Base-by-base conservation (phyloP, 1,139 yeast species). In the Kurtzmaniella natalensis region DNA sequence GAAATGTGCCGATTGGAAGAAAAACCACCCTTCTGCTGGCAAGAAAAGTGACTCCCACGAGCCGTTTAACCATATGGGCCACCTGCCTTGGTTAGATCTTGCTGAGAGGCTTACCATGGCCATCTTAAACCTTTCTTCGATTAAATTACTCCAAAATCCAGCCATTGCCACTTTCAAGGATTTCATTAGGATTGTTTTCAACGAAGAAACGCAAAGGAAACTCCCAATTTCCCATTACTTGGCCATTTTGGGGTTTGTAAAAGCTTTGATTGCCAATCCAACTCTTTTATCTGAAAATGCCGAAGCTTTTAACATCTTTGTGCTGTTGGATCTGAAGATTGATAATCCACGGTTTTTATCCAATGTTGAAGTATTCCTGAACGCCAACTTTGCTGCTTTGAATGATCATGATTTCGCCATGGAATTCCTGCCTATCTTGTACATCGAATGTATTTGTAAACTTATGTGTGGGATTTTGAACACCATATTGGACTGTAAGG, bases 191-290 rank as follows among this genome's bases (percentile, higher is more conserved):
- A 20, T 34, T 27, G 11, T 26, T 8, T 26, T 26, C 11, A 16
- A 16, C 14, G 29, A 17, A 5, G 21, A 17, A 9, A 17, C 29
- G 33, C 41, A 13, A 50, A 46, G 30, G 61, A 26, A 17, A 17
- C 29, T 26, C 17, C 20, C 57, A 28, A 45, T 69, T 14, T 50
- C 68, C 14, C 55, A 64, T 33, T 72, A 68, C 44, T 64, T 71
- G 34, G 55, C 76, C 1, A 44, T 74, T 1, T 51, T 68, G 27
- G 81, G 81, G 0, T 58, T 64, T 24, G 46, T 75, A 34, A 63
- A 63, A 25, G 77, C 76, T 2, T 56, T 75, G 34, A 55, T 55
- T 17, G 47, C 51, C 10, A 50, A 57, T 18, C 57, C 75, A 2
- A 41, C 43, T 5, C 46, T 73, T 27, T 59, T 75, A 34, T 47